Percentiles rank a stretch among this genome's conserved stretches.
These are phyloP conservation scores for Dothiorella sarmentorum DNA, from an alignment of 2,329 filamentous ascomycete species.

Conservation along the genomic window DNA sequence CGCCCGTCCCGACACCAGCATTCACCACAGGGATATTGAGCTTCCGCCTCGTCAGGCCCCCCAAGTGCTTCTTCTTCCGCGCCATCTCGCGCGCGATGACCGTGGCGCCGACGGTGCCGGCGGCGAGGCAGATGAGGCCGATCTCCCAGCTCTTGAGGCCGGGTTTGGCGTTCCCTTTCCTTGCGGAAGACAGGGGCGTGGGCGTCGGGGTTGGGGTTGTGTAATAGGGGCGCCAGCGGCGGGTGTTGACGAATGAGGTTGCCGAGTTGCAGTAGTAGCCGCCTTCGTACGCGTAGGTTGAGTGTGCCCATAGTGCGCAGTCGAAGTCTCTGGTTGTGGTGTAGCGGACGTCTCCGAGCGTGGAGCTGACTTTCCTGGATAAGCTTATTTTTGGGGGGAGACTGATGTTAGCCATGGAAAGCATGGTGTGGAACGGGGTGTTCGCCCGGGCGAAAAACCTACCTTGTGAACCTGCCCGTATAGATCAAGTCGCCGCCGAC, in stretches of 20 bases:
- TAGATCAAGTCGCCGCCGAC: not conserved
- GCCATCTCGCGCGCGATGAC: not conserved
- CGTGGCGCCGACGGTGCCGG: not conserved
- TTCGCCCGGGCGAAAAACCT: too few species aligned
- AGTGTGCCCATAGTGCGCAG: not conserved
- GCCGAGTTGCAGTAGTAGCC: not conserved
- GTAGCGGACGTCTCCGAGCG: not conserved
- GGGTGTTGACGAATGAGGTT: not conserved
- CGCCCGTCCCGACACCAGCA: too few species aligned
- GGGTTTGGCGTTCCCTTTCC: not conserved
- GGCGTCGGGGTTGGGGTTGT: not conserved
- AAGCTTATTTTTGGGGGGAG: too few species aligned
- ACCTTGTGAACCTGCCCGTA: not conserved
- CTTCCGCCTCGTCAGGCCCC: too few species aligned
- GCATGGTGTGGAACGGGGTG: too few species aligned
- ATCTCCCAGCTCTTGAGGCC: not conserved
- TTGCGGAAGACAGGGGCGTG: too few species aligned
- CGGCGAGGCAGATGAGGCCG: not conserved
- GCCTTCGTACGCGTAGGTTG: not conserved
- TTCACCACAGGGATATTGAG: not conserved
- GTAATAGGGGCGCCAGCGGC: not conserved
- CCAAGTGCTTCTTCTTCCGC: too few species aligned
- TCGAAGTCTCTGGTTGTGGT: not conserved
- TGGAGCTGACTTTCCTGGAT: not conserved
- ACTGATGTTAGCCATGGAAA: too few species aligned